Conservation (phyloP, 768 basidiomycete genomes). For the Boletus rubroflammeus region DNA sequence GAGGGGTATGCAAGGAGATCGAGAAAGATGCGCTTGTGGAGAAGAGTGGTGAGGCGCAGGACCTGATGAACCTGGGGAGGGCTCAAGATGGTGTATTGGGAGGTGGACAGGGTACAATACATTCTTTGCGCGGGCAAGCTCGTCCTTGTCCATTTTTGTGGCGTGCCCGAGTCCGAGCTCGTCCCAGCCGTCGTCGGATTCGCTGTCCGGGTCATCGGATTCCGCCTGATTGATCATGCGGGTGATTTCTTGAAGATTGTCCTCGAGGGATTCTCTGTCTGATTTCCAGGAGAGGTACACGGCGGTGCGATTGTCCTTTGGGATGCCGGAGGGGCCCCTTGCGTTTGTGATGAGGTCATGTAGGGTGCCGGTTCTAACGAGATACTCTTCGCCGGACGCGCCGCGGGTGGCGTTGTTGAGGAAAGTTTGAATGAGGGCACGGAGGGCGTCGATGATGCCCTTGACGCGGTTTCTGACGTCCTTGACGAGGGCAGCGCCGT, state of each 20-base stretch:
- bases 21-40: conserved; percentile 59
- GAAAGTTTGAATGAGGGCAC: conserved; percentile 43
- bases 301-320: conserved; percentile 54
- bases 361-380: conserved; percentile 54
- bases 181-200: conserved; percentile 55
- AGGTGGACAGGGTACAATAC: conserved; percentile 33
- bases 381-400: conserved; percentile 41
- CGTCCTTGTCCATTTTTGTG: conserved; percentile 43
- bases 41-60: conserved; percentile 53
- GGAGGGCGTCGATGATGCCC: conserved; percentile 44
- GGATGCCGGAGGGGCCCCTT: conserved; percentile 45
- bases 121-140: conserved; percentile 58
- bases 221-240: conserved; percentile 46
- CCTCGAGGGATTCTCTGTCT: conserved; percentile 56
- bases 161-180: conserved; percentile 51
- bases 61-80: conserved; percentile 51
- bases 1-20: conserved; percentile 42
- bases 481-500: conserved; percentile 46
- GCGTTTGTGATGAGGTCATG: conserved; percentile 58
- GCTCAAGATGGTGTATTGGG: not conserved
- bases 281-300: conserved; percentile 49
- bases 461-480: conserved; percentile 40
- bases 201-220: conserved; percentile 18
- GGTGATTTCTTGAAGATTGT: conserved; percentile 55
- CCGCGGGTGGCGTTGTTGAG: conserved; percentile 31